Conservation (phyloP, 2,329 filamentous ascomycete genomes). For the Pezicula neosporulosa region DNA sequence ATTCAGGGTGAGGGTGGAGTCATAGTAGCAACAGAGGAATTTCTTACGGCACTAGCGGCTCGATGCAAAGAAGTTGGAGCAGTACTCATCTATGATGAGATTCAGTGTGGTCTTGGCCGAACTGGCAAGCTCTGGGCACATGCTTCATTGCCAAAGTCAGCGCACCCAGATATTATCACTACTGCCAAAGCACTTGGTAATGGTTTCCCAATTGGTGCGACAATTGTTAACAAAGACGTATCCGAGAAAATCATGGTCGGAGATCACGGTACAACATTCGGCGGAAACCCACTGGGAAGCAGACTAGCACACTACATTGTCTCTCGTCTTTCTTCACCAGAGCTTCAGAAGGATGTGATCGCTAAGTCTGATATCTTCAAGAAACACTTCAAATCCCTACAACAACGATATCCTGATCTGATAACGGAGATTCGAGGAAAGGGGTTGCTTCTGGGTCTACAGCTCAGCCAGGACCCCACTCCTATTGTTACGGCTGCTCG, state of each 20-base stretch:
- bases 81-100: slow-evolving; percentile 92
- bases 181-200: slow-evolving; percentile 96
- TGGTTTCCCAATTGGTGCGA: slow-evolving; percentile 91
- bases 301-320: slow-evolving; percentile 84
- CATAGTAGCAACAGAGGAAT: slow-evolving; percentile 77
- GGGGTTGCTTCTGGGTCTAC: slow-evolving; percentile 83
- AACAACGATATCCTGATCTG: slow-evolving; percentile 62
- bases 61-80: slow-evolving; percentile 85
- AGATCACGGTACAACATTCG: slow-evolving; percentile 74
- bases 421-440: slow-evolving; percentile 77
- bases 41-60: slow-evolving; percentile 77
- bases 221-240: slow-evolving; percentile 58
- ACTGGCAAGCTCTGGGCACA: slow-evolving; percentile 94
- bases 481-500: slow-evolving; percentile 80
- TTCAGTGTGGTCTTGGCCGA: slow-evolving; percentile 87
- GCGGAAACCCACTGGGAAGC: slow-evolving; percentile 66
- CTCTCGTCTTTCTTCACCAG: slow-evolving; percentile 65
- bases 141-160: slow-evolving; percentile 65
- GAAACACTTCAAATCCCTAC: slow-evolving; percentile 52
- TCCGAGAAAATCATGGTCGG: slow-evolving; percentile 62
- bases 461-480: slow-evolving; percentile 70
- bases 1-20: slow-evolving; percentile 97
- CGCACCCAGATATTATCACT: slow-evolving; percentile 91
- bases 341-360: slow-evolving; percentile 66
- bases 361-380: slow-evolving; percentile 62